These are phyloP conservation scores for Picea glauca DNA, from an alignment of 75 land plant genomes.

Conservation along the genomic window DNA sequence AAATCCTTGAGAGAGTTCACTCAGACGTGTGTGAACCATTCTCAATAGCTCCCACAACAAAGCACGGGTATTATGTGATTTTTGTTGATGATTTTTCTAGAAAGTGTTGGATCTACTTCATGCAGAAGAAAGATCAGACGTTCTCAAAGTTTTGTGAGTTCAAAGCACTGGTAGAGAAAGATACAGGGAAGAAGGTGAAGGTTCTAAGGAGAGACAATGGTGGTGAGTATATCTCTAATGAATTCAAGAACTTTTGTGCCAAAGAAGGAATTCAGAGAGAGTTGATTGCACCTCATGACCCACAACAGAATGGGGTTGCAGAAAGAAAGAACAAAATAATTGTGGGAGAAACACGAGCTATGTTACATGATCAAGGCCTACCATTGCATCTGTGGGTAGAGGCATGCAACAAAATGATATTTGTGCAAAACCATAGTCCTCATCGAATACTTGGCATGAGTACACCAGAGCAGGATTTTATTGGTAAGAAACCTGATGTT, in stretches of 20 bases:
- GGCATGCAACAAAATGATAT: too few species aligned
- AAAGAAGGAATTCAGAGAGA: neutral
- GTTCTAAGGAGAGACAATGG: neutral
- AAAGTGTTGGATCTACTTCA: neutral
- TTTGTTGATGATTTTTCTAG: slow-evolving; percentile 4
- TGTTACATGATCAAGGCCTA: too few species aligned
- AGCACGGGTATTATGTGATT: too few species aligned
- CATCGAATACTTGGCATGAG: too few species aligned
- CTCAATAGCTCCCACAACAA: too few species aligned
- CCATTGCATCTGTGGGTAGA: too few species aligned
- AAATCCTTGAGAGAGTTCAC: too few species aligned
- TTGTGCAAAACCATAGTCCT: too few species aligned
- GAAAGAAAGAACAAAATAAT: neutral
- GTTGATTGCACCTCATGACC: neutral
- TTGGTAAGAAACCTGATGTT: too few species aligned
- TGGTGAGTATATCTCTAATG: neutral
- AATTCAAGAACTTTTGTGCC: neutral
- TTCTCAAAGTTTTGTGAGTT: neutral
- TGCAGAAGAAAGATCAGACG: neutral
- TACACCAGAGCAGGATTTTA: too few species aligned
- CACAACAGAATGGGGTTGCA: slow-evolving; percentile 5
- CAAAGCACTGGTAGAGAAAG: neutral
- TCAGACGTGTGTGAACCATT: too few species aligned
- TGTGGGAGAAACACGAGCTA: too few species aligned
- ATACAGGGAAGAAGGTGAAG: neutral